These are phyloP conservation scores for Sugiyamaella marilandica DNA, from an alignment of 805 yeast genomes.

Conservation along the genomic window DNA sequence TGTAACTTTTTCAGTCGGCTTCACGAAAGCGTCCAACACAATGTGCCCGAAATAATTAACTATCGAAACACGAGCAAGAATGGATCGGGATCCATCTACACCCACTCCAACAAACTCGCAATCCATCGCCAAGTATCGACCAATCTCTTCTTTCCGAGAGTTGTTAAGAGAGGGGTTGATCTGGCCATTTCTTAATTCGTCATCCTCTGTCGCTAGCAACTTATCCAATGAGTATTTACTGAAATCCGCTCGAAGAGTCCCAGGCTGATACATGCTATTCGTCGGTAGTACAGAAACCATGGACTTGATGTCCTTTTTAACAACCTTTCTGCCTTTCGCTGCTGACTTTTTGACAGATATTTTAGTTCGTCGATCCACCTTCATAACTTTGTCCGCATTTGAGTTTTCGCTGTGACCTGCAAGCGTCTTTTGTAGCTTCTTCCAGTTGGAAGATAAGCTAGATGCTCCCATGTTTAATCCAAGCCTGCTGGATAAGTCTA, in stretches of 20 bases:
- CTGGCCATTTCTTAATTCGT: background rate
- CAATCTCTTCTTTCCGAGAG: conserved; percentile 39
- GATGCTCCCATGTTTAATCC: background rate
- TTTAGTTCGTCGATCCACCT: background rate
- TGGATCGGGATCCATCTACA: conserved; percentile 57
- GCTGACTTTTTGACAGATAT: background rate
- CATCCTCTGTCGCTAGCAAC: background rate
- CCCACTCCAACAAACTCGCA: conserved; percentile 96
- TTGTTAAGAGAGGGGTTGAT: background rate
- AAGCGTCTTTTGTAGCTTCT: background rate
- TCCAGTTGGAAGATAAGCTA: background rate
- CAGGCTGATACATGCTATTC: background rate
- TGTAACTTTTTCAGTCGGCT: conserved; percentile 68
- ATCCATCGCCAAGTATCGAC: conserved; percentile 77
- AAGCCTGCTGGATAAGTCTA: background rate
- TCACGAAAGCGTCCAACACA: conserved; percentile 68
- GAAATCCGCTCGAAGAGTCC: background rate
- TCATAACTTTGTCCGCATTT: background rate
- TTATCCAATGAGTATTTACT: background rate
- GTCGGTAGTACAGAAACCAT: background rate
- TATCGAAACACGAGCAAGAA: conserved; percentile 79
- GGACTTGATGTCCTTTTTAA: background rate
- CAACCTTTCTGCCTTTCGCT: background rate
- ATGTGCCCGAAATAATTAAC: conserved; percentile 78
- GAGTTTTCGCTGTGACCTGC: background rate